These are phyloP conservation scores for Fraxinus nigra DNA, from an alignment of 305 asterid genomes.

Conservation along the genomic window DNA sequence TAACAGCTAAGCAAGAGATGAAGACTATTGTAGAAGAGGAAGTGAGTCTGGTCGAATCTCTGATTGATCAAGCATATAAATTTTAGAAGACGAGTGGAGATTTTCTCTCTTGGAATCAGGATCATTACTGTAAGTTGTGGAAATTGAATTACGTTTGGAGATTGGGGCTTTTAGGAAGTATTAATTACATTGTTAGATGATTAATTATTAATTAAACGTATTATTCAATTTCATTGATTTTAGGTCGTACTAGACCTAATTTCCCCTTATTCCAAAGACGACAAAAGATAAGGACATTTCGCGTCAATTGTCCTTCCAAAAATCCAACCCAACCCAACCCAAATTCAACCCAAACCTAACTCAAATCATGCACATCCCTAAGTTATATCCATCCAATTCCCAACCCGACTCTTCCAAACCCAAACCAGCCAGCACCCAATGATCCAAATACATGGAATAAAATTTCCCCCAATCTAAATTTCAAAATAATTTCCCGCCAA, in stretches of 20 bases:
- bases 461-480: neutral
- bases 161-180: no score
- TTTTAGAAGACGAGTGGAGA: no score
- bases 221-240: no score
- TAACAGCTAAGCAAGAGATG: neutral
- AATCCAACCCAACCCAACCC: neutral
- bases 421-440: neutral
- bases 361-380: neutral
- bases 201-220: no score
- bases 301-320: neutral
- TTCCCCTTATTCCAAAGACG: neutral
- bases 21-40: neutral
- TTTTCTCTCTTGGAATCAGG: no score
- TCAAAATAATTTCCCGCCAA: slow-evolving; percentile 26
- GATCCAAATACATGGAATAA: neutral
- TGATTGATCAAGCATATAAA: no score
- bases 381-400: neutral
- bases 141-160: no score
- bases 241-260: no score
- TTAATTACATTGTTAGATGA: no score
- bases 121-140: no score
- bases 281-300: neutral
- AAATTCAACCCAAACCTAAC: neutral
- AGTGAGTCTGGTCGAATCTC: neutral
- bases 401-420: neutral